Evolutionary conservation across 2,329 filamentous ascomycete genomes (phyloP).

Genomic region (Ophiostoma sp.): DNA sequence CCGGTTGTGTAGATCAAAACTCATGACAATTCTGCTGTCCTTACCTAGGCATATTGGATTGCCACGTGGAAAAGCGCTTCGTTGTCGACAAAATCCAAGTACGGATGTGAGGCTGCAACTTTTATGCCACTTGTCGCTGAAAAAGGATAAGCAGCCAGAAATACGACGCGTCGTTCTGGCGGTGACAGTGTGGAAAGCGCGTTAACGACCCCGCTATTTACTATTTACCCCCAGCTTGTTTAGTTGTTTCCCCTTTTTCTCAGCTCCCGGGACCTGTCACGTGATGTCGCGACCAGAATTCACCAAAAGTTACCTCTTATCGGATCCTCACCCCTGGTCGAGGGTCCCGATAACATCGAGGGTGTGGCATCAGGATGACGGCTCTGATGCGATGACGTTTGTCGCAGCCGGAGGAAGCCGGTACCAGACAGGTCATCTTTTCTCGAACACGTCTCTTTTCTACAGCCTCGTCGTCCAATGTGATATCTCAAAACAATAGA

Average conservation of each 20-base stretch:
- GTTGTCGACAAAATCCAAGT: constrained; percentile 2
- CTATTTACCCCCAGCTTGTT: constrained; percentile 10
- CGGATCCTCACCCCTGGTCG: background rate
- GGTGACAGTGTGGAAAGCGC: constrained; percentile 6
- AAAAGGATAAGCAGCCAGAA: background rate
- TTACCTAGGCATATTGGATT: constrained; percentile 40
- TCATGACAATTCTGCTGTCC: background rate
- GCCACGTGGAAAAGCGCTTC: background rate
- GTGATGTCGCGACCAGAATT: background rate
- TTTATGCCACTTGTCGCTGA: background rate
- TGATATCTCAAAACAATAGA: background rate
- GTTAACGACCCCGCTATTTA: constrained; percentile 22
- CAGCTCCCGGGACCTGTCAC: background rate
- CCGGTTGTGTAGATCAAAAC: background rate
- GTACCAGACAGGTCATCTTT: background rate
- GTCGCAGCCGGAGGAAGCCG: background rate
- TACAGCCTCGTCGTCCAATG: background rate
- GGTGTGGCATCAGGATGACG: background rate
- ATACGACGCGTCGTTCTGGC: constrained; percentile 17
- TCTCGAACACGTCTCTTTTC: background rate
- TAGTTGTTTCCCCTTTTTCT: background rate
- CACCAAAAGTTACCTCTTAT: background rate
- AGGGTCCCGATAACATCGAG: background rate
- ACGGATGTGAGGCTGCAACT: constrained; percentile 15
- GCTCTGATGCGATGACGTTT: constrained; percentile 4